These are phyloP conservation scores for Naganishia sp. DNA, from an alignment of 1,284 basidiomycete genomes.

Conservation along the genomic window DNA sequence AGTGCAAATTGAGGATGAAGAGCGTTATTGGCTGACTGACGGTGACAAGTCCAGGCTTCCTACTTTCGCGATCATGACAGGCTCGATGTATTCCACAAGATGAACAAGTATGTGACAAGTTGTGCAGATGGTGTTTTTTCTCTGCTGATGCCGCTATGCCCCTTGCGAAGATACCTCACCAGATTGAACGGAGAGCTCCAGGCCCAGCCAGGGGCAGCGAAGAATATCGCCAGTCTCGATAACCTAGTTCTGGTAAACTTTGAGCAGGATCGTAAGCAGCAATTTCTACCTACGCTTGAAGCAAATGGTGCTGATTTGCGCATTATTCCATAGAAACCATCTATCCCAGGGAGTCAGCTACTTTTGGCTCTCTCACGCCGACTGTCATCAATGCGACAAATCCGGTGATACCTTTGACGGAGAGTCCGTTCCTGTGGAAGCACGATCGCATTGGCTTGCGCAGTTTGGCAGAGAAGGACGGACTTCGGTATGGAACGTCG, in stretches of 20 bases:
- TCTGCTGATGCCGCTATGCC: background rate
- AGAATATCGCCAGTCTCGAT: constrained; percentile 42
- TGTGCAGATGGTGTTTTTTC: background rate
- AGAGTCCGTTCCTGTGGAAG: constrained; percentile 69
- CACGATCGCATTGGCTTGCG: constrained; percentile 88
- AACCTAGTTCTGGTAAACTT: constrained; percentile 54
- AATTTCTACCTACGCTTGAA: background rate
- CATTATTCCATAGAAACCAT: constrained; percentile 41
- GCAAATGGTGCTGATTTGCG: background rate
- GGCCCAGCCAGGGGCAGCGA: constrained; percentile 20
- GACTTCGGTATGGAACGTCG: constrained; percentile 58
- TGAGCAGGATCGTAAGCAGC: constrained; percentile 46
- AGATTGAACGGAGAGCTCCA: constrained; percentile 33
- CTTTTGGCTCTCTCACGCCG: constrained; percentile 47
- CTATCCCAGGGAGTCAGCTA: constrained; percentile 49
- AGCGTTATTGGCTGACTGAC: no score
- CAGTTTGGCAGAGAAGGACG: constrained; percentile 68
- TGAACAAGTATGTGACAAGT: constrained; percentile 57
- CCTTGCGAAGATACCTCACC: constrained; percentile 27
- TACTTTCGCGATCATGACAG: constrained; percentile 87
- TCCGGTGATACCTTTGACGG: constrained; percentile 68
- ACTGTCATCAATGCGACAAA: constrained; percentile 48
- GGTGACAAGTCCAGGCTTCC: constrained; percentile 65
- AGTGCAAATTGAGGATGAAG: constrained; percentile 32
- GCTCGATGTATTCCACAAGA: constrained; percentile 67